Evolutionary conservation across 805 yeast genomes (phyloP).

Genomic region (Candida methanosorbosa): DNA sequence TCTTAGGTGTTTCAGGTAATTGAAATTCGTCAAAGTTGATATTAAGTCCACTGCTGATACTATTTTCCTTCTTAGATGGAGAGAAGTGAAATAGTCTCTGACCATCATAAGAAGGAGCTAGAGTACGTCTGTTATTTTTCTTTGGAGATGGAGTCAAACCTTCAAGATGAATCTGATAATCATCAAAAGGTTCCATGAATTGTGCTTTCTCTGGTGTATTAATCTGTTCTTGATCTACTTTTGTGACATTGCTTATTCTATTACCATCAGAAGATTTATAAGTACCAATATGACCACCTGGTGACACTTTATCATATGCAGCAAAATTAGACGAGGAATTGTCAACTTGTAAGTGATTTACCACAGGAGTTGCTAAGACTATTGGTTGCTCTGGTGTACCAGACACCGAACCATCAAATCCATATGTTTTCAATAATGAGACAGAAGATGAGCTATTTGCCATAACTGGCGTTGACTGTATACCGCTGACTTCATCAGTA

Average conservation of each 20-base stretch:
- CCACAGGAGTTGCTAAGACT: conserved; percentile 1
- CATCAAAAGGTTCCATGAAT: conserved; percentile 6
- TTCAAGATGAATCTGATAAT: conserved; percentile 8
- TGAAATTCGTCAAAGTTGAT: conserved; percentile 1
- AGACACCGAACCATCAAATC: conserved; percentile 7
- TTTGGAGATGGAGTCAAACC: conserved; percentile 12
- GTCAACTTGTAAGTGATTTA: no score
- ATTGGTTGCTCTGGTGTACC: conserved; percentile 2
- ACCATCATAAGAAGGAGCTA: conserved; percentile 1
- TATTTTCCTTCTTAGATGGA: neutral
- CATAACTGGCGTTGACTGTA: no score
- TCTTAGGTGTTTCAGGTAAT: neutral
- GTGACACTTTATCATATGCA: no score
- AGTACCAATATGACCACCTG: conserved; percentile 1
- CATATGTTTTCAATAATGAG: conserved; percentile 13
- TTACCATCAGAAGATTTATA: conserved; percentile 7
- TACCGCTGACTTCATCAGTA: no score
- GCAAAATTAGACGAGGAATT: no score
- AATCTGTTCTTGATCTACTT: no score
- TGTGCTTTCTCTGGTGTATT: conserved; percentile 2
- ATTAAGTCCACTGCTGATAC: conserved; percentile 1
- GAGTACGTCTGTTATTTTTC: conserved; percentile 1
- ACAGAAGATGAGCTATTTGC: conserved; percentile 4
- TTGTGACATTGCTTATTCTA: conserved; percentile 5
- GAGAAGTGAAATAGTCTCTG: neutral